Percentiles rank a stretch among this genome's conserved stretches.
Evolutionary conservation across 768 basidiomycete genomes (phyloP).

Genomic region (Coprinellus aureogranulatus): DNA sequence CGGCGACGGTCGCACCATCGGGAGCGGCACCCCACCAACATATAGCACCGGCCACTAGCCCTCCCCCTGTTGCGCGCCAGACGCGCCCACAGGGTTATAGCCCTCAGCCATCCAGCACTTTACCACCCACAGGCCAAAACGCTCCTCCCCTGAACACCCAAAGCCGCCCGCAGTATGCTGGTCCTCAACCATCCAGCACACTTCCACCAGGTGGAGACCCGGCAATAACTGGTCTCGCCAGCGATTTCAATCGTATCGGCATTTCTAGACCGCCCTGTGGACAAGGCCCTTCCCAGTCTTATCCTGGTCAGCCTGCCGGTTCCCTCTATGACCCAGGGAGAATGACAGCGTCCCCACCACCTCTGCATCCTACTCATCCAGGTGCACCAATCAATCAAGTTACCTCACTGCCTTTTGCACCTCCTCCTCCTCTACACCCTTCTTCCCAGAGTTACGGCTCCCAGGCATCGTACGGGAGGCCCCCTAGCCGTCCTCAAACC

Average conservation of each 20-base stretch:
- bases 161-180: not conserved
- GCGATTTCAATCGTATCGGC: conserved; percentile 38
- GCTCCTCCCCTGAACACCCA: not conserved
- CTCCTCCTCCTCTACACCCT: not conserved
- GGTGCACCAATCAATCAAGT: conserved; percentile 8
- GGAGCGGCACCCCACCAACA: not conserved
- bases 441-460: not conserved
- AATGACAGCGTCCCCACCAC: conserved; percentile 27
- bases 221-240: conserved; percentile 28
- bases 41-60: not conserved
- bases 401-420: not conserved
- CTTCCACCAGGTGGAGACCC: conserved; percentile 9
- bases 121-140: not conserved
- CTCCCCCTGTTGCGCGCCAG: not conserved
- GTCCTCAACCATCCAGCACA: conserved; percentile 10
- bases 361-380: conserved; percentile 33
- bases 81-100: not conserved
- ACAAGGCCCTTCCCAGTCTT: conserved; percentile 1
- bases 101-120: not conserved
- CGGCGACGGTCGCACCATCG: not conserved
- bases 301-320: not conserved
- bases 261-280: conserved; percentile 22
- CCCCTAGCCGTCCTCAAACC: conserved; percentile 4
- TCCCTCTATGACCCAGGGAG: not conserved
- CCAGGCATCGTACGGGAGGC: not conserved